These are phyloP conservation scores for Tylopilus cervinicoccineus DNA, from an alignment of 768 basidiomycete species.

Conservation along the genomic window DNA sequence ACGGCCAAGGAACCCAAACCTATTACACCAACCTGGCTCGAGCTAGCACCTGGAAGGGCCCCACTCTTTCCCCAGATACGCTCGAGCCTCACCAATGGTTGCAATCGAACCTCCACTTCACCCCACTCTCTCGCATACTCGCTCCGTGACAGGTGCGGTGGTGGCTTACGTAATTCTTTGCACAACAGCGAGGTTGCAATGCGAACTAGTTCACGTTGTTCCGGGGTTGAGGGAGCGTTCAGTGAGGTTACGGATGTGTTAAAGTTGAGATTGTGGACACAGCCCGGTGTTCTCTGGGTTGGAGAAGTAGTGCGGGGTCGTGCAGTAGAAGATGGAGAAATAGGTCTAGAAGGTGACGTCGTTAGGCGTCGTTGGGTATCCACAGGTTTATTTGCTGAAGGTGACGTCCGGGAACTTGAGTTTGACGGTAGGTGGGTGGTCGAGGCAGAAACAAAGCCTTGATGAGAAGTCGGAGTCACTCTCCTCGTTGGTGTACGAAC, in stretches of 20 bases:
- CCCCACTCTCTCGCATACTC: slow-evolving; percentile 62
- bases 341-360: slow-evolving; percentile 33
- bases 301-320: slow-evolving; percentile 46
- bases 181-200: slow-evolving; percentile 60
- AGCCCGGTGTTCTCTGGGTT: slow-evolving; percentile 37
- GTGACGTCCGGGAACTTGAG: slow-evolving; percentile 29
- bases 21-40: slow-evolving; percentile 35
- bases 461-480: slow-evolving; percentile 37
- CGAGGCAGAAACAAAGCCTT: slow-evolving; percentile 46
- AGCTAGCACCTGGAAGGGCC: slow-evolving; percentile 36
- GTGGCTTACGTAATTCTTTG: slow-evolving; percentile 60
- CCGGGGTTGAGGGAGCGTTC: slow-evolving; percentile 44
- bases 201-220: slow-evolving; percentile 66
- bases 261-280: slow-evolving; percentile 51
- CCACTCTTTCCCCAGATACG: slow-evolving; percentile 73
- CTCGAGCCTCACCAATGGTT: slow-evolving; percentile 62
- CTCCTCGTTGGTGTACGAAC: slow-evolving; percentile 40
- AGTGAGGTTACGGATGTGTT: slow-evolving; percentile 62
- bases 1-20: slow-evolving; percentile 34
- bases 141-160: slow-evolving; percentile 49
- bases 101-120: slow-evolving; percentile 67
- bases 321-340: slow-evolving; percentile 41
- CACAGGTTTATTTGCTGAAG: slow-evolving; percentile 26
- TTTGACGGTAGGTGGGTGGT: slow-evolving; percentile 47
- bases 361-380: slow-evolving; percentile 26